Conservation (phyloP, 179 eudicot genomes). For the Silene noctiflora region DNA sequence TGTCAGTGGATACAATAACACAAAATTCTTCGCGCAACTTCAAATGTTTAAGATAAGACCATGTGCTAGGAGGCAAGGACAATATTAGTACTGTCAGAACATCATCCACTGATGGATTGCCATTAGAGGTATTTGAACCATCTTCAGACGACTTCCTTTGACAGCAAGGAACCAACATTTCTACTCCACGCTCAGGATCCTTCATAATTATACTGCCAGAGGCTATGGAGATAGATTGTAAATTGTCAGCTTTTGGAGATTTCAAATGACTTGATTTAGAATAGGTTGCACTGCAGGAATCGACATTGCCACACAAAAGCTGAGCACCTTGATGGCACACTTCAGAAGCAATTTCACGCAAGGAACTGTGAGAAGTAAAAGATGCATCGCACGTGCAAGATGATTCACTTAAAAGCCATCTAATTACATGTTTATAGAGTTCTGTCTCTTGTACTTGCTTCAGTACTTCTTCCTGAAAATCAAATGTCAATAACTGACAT, state of each 20-base stretch:
- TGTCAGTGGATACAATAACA: slow-evolving; percentile 24
- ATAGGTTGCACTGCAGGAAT: slow-evolving; percentile 19
- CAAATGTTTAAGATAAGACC: slow-evolving; percentile 32
- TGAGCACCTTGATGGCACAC: slow-evolving; percentile 45
- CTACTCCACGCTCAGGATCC: slow-evolving; percentile 23
- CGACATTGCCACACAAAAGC: slow-evolving; percentile 27
- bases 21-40: slow-evolving; percentile 30
- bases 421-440: slow-evolving; percentile 30
- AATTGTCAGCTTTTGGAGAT: slow-evolving; percentile 14
- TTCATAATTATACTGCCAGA: slow-evolving; percentile 27
- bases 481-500: not conserved
- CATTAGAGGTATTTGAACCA: slow-evolving; percentile 12
- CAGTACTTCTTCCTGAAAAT: slow-evolving; percentile 41
- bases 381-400: slow-evolving; percentile 19
- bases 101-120: slow-evolving; percentile 35
- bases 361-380: slow-evolving; percentile 25
- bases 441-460: slow-evolving; percentile 43
- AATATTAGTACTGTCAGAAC: slow-evolving; percentile 36
- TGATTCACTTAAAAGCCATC: slow-evolving; percentile 30
- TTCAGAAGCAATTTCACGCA: slow-evolving; percentile 27
- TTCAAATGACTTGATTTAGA: slow-evolving; percentile 15
- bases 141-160: slow-evolving; percentile 23
- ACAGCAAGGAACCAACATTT: slow-evolving; percentile 40
- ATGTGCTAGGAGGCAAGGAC: slow-evolving; percentile 43
- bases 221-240: slow-evolving; percentile 16